A percentile compares a stretch with the other conserved stretches of the same genome.
Evolutionary conservation across 306 rosid genomes (phyloP).

Genomic region (Citrullus amarus): DNA sequence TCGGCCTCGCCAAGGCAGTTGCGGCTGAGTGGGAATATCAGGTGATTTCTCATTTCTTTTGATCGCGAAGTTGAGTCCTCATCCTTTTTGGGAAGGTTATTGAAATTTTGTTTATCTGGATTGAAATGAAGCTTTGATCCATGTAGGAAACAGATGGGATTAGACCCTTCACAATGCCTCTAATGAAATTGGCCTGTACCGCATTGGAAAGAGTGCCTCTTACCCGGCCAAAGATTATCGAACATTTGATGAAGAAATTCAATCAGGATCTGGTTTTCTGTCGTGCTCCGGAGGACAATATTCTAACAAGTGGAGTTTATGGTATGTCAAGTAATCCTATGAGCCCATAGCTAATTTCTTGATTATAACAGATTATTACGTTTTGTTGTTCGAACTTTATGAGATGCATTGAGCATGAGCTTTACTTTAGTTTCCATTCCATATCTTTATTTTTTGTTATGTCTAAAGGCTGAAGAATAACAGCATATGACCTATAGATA

Average conservation of each 20-base stretch:
- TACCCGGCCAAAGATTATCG: slow-evolving; percentile 63
- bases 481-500: background rate
- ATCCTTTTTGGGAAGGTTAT: background rate
- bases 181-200: slow-evolving; percentile 87
- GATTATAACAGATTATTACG: background rate
- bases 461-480: background rate
- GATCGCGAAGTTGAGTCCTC: background rate
- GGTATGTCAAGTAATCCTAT: slow-evolving; percentile 31
- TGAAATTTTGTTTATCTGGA: background rate
- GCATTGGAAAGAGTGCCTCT: slow-evolving; percentile 89
- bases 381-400: background rate
- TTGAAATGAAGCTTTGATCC: slow-evolving; percentile 13
- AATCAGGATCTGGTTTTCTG: slow-evolving; percentile 82
- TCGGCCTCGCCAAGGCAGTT: slow-evolving; percentile 70
- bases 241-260: slow-evolving; percentile 61
- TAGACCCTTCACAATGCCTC: slow-evolving; percentile 96
- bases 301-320: slow-evolving; percentile 44
- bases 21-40: slow-evolving; percentile 95
- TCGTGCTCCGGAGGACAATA: slow-evolving; percentile 64
- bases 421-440: background rate
- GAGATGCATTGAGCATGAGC: background rate
- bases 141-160: slow-evolving; percentile 76
- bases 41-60: slow-evolving; percentile 17
- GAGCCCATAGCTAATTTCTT: background rate
- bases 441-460: background rate